These are phyloP conservation scores for Fonsecaea pugnacius DNA, from an alignment of 2,329 filamentous ascomycete genomes.

Conservation along the genomic window DNA sequence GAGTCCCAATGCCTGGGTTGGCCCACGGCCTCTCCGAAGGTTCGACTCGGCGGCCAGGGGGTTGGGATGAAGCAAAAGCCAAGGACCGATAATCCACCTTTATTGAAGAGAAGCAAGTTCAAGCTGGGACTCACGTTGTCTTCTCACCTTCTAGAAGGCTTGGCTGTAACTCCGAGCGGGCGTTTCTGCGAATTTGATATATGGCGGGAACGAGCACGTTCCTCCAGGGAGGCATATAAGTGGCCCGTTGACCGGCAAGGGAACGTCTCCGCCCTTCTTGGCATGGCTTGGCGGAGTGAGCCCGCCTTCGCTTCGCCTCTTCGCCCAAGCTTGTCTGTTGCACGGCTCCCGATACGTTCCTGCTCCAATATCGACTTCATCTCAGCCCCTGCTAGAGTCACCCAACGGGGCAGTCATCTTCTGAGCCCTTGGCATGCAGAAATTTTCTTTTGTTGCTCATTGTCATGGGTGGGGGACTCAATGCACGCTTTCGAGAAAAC, in stretches of 20 bases:
- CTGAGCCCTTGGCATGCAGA: background rate
- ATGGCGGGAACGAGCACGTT: background rate
- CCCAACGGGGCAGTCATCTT: background rate
- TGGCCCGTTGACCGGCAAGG: background rate
- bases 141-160: background rate
- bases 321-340: background rate
- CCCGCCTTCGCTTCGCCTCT: background rate
- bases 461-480: background rate
- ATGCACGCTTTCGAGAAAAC: background rate
- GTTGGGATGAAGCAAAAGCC: conserved; percentile 4
- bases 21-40: background rate
- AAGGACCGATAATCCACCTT: conserved; percentile 5
- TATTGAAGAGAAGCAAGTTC: conserved; percentile 14
- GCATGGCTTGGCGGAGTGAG: background rate
- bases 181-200: conserved; percentile 2
- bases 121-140: conserved; percentile 5
- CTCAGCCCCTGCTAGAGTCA: background rate
- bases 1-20: conserved; percentile 1
- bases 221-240: background rate
- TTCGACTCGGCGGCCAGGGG: background rate
- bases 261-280: background rate
- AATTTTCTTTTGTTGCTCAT: background rate
- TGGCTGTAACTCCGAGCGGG: conserved; percentile 7
- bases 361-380: background rate
- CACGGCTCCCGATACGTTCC: background rate